Conservation (phyloP, 768 basidiomycete genomes). For the Termitomyces sp. region DNA sequence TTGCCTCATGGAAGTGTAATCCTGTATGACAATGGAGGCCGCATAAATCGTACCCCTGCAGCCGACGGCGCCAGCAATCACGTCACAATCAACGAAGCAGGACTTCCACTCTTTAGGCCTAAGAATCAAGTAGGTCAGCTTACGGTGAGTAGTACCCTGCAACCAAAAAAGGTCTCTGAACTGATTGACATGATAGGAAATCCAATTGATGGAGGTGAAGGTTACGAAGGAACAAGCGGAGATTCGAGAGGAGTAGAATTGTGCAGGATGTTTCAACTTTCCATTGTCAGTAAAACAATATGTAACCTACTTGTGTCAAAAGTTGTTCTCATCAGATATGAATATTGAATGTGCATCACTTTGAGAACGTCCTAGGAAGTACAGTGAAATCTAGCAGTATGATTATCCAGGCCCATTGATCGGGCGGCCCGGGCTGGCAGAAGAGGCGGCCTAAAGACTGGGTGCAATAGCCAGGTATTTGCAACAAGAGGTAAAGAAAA, state of each 20-base stretch:
- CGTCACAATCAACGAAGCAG: neutral
- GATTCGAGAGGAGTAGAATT: neutral
- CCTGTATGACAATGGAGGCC: neutral
- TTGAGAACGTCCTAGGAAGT: no score
- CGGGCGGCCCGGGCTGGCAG: no score
- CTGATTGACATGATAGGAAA: neutral
- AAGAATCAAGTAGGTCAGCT: neutral
- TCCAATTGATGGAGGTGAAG: neutral
- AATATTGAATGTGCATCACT: no score
- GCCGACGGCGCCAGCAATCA: neutral
- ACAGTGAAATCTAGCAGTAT: no score
- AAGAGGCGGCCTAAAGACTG: no score
- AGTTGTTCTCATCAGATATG: no score
- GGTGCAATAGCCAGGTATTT: no score
- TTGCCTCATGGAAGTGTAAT: neutral
- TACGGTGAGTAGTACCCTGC: neutral
- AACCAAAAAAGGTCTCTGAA: neutral
- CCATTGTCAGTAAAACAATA: no score
- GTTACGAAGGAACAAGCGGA: neutral
- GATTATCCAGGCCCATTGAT: no score
- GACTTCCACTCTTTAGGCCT: neutral
- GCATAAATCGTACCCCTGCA: neutral
- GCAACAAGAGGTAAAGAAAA: no score
- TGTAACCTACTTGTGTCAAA: no score
- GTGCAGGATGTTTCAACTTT: neutral